Percentiles rank a stretch among this genome's conserved stretches.
Evolutionary conservation across 2,329 filamentous ascomycete genomes (phyloP).

Genomic region (Penicillium brevicompactum): DNA sequence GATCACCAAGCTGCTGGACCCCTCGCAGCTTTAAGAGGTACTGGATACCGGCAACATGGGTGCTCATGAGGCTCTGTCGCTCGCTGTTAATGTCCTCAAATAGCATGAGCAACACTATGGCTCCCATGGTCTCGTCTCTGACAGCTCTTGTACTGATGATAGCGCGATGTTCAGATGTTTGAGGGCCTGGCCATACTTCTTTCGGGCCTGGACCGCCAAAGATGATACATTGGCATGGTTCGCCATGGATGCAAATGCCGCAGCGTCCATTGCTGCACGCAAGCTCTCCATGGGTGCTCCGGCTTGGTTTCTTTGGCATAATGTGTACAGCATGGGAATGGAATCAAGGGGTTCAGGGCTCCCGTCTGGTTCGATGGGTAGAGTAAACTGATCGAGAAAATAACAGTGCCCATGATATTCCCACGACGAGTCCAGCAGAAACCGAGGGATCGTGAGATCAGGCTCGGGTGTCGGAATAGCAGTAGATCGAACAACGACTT

Average conservation of each 20-base stretch:
- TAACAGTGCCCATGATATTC: constrained; percentile 5
- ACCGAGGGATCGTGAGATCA: background rate
- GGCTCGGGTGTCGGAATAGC: background rate
- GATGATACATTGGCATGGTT: background rate
- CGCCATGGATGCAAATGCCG: background rate
- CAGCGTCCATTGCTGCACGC: constrained; percentile 1
- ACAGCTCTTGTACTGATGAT: background rate
- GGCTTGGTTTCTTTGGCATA: background rate
- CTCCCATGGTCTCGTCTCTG: background rate
- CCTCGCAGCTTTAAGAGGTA: constrained; percentile 3
- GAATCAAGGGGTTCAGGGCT: constrained; percentile 1
- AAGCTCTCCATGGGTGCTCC: background rate
- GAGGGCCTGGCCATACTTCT: constrained; percentile 1
- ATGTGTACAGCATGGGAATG: constrained; percentile 2
- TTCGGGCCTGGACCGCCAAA: background rate
- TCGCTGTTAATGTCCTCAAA: constrained; percentile 7
- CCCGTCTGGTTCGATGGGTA: constrained; percentile 2
- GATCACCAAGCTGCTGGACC: background rate
- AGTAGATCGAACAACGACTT: background rate
- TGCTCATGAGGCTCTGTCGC: constrained; percentile 2
- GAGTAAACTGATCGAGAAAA: constrained; percentile 4
- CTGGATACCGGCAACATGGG: constrained; percentile 1
- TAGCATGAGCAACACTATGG: constrained; percentile 3
- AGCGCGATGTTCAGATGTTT: background rate
- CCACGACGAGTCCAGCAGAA: constrained; percentile 3